Base-by-base conservation (phyloP, 163 green algal genomes). In the Scenedesmus sp. region DNA sequence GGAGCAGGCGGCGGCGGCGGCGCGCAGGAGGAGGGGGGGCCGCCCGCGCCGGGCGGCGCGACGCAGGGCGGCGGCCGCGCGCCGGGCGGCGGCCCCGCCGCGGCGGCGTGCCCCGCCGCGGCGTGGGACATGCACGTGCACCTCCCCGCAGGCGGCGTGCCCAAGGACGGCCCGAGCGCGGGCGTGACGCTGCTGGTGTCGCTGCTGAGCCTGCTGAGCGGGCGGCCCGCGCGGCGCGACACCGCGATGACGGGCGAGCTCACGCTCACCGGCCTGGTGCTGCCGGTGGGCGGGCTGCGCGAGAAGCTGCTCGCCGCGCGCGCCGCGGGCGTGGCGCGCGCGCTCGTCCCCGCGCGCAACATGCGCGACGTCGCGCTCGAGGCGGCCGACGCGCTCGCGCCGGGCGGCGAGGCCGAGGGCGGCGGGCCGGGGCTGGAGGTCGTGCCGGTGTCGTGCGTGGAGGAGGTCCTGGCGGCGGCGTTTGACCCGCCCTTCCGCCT, bases 161-260 rank as follows among this genome's bases (percentile, higher is more conserved):
- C 89, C 60, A 97, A 98, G 87, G 94, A 98, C 62, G 94, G 94
- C 1, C 94, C 94, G 20, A 92, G 82, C 26, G 93, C 81, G 1
- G 93, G 94, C 33, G 84, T 96, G 54, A 97, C 94, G 20, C 84
- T 98, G 50, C 90, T 88, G 2, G 88, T 87, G 4, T 91, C 89
- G 0, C 83, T 98, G 22, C 58, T 94, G 11, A 95, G 89, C 0
- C 65, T 97, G 33, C 89, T 97, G 31, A 87, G 83, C 10, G 87
- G 83, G 15, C 79, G 84, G 22, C 64, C 58, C 0, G 84, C 91
- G 70, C 83, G 93, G 1, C 53, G 79, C 2, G 93, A 97, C 77
- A 92, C 88, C 6, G 94, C 94, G 1, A 94, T 96, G 89, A 96
- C 89, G n/a, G 86, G 92, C 2, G 92, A 96, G 85, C 75, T 96